A percentile compares a stretch with the other conserved stretches of the same genome.
Conservation (phyloP, 2,329 filamentous ascomycete species). For the Aspergillus sp. region DNA sequence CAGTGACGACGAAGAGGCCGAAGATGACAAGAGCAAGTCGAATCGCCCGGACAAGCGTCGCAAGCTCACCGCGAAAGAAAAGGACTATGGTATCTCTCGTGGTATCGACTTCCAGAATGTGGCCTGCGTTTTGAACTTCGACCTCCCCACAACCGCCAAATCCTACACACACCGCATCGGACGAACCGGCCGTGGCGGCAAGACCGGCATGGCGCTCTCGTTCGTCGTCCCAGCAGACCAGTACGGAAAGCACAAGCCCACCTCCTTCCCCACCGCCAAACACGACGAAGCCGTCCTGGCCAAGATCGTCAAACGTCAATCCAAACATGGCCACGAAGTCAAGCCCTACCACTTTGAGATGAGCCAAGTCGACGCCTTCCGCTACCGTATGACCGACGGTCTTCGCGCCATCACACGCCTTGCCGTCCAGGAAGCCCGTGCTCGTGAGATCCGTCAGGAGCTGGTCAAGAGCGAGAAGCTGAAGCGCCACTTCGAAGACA, state of each 20-base stretch:
- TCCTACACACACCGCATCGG: slow-evolving; percentile 98
- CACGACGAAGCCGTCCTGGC: slow-evolving; percentile 82
- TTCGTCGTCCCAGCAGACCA: slow-evolving; percentile 83
- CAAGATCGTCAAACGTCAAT: slow-evolving; percentile 77
- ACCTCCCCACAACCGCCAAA: slow-evolving; percentile 82
- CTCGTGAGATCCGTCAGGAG: slow-evolving; percentile 83
- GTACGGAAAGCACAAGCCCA: slow-evolving; percentile 88
- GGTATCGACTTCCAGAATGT: slow-evolving; percentile 98
- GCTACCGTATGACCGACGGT: slow-evolving; percentile 92
- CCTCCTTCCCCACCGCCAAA: slow-evolving; percentile 71
- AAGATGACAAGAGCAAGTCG: slow-evolving; percentile 31
- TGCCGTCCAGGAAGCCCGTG: slow-evolving; percentile 84
- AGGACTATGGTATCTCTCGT: slow-evolving; percentile 92
- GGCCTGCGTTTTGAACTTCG: slow-evolving; percentile 93
- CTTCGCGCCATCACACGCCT: slow-evolving; percentile 86
- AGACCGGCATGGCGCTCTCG: slow-evolving; percentile 91
- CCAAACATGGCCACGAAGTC: slow-evolving; percentile 75
- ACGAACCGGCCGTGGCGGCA: slow-evolving; percentile 85
- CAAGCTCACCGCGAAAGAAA: slow-evolving; percentile 68
- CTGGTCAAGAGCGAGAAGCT: slow-evolving; percentile 92
- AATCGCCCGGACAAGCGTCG: slow-evolving; percentile 58
- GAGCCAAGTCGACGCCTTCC: slow-evolving; percentile 88
- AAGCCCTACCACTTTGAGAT: slow-evolving; percentile 95
- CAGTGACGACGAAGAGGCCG: slow-evolving; percentile 43
- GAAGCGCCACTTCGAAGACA: slow-evolving; percentile 94